Evolutionary conservation across 441 rosid species (phyloP).

Genomic region (Biscutella auriculata): DNA sequence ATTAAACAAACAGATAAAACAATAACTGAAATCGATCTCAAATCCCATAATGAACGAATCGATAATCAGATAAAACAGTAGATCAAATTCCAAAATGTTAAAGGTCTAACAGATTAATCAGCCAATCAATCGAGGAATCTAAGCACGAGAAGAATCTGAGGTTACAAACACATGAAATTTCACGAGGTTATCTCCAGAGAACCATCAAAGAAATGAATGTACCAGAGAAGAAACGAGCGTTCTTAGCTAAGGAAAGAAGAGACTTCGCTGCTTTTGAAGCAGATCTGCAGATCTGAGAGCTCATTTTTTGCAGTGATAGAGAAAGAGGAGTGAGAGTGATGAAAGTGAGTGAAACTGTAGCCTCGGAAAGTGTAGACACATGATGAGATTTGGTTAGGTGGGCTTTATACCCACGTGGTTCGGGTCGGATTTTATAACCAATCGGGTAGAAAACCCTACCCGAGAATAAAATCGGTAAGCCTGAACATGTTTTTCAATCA

Average conservation of each 20-base stretch:
- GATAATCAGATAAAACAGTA: background rate
- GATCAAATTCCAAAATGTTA: background rate
- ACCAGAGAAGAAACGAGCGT: slow-evolving; percentile 69
- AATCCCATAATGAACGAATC: background rate
- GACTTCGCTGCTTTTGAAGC: slow-evolving; percentile 70
- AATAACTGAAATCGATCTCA: too few relatives aligned
- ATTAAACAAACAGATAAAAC: too few relatives aligned
- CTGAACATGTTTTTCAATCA: too few relatives aligned
- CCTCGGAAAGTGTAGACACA: background rate
- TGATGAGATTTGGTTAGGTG: slow-evolving; percentile 12
- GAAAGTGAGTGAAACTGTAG: background rate
- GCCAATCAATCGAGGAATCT: background rate
- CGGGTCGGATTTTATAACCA: background rate
- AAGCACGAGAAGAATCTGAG: background rate
- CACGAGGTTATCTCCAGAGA: background rate
- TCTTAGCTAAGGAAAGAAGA: slow-evolving; percentile 57
- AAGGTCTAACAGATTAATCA: background rate
- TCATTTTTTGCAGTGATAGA: slow-evolving; percentile 33
- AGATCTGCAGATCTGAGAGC: slow-evolving; percentile 63
- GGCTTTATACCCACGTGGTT: too few relatives aligned
- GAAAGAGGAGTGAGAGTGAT: slow-evolving; percentile 4
- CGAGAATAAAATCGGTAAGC: too few relatives aligned
- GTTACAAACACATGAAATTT: too few relatives aligned
- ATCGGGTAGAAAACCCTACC: slow-evolving; percentile 14
- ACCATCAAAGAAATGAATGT: background rate